Evolutionary conservation across 148 eudicot species (phyloP).

Genomic region (Pharnaceum exiguum): DNA sequence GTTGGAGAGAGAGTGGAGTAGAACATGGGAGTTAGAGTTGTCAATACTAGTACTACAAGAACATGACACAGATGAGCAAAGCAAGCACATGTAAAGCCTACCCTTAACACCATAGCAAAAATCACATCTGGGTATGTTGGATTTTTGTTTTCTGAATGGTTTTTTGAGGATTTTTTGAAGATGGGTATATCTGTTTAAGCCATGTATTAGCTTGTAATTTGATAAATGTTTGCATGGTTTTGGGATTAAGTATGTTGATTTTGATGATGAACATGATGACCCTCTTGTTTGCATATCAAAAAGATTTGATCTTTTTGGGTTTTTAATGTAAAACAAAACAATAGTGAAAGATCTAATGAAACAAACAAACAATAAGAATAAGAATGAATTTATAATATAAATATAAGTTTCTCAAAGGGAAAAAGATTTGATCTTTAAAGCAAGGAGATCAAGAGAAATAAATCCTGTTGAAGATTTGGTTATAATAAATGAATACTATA

Average conservation of each 20-base stretch:
- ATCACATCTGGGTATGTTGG: constrained; percentile 40
- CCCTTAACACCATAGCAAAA: constrained; percentile 43
- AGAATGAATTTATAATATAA: neutral
- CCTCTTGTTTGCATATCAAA: constrained; percentile 24
- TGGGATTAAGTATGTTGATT: no score
- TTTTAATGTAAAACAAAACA: neutral
- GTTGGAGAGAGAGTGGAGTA: constrained; percentile 33
- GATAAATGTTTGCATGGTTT: constrained; percentile 58
- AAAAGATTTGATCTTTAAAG: no score
- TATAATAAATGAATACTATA: no score
- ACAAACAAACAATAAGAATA: neutral
- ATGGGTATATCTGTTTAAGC: constrained; percentile 34
- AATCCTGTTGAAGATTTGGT: neutral
- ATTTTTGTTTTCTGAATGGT: constrained; percentile 20
- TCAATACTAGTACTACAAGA: constrained; percentile 26
- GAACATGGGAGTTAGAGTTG: constrained; percentile 46
- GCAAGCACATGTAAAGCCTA: constrained; percentile 52
- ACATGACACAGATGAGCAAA: constrained; percentile 52
- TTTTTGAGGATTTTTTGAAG: constrained; percentile 34
- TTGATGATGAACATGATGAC: constrained; percentile 18
- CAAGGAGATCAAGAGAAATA: neutral
- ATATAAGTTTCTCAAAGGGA: no score
- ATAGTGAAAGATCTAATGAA: constrained; percentile 24
- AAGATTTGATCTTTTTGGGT: constrained; percentile 20
- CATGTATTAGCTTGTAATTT: constrained; percentile 50